Base-by-base conservation (phyloP, 2,329 filamentous ascomycete species). In the Aspergillus piperis region DNA sequence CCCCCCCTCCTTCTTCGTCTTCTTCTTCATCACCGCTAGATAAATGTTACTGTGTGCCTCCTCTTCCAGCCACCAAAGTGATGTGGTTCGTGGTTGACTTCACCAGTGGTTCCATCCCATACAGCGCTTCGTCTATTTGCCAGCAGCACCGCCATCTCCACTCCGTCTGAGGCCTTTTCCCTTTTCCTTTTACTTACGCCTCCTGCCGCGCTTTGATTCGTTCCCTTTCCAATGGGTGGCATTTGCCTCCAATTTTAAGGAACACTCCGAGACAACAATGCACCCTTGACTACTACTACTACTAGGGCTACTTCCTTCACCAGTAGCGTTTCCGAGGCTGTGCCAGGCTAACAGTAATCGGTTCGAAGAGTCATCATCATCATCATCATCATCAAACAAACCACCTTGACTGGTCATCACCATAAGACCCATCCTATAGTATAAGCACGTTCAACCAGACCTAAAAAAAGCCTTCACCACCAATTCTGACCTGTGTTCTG, bases 1-100 rank as follows among this genome's bases (percentile, higher is more conserved):
- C 2, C 2, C 4, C 32, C 32, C 32, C 21, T 27, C 25, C 15
- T 49, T 27, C 25, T 27, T 27, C 25, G 6, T 27, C 44, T n/a
- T 25, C 3, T 10, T 15, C 23, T 11, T 23, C 50, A 11, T 23
- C 47, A 50, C 47, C 47, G 47, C 47, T 30, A 50, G 19, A 50
- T 30, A n/a, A 49, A n/a, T 17, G 15, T 32, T 17, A 27, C 25
- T 30, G 25, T 50, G 47, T 50, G 47, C n/a, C 25, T 50, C 25
- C 25, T 27, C 25, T 8, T 27, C 47, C 47, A 50, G 47, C 47
- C 42, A 27, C 25, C 41, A 44, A 36, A 41, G 54, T 53, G 57
- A 59, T 61, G 61, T 63, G 62, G 62, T 58, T 62, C 58, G 36
- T 53, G 51, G 49, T 58, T 62, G 61, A 61, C 51, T 51, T 63